Evolutionary conservation across 1,284 basidiomycete genomes (phyloP), one percentile per base, ranked within the genome.

Genomic region (Fomitopsis betulina): DNA sequence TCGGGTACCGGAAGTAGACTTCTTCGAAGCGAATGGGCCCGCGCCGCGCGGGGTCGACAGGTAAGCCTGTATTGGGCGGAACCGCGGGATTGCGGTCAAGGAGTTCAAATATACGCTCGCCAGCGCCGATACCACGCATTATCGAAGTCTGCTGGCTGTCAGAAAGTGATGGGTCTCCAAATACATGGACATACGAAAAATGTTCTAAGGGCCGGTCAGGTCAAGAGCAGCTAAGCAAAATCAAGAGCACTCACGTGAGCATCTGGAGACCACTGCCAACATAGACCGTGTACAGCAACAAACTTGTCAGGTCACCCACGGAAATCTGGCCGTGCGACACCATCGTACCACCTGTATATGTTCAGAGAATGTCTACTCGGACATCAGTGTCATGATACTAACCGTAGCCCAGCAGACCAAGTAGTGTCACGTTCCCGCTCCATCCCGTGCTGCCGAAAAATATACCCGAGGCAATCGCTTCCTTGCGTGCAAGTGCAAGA

Each of bases 401-500:
- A 89, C 93, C 97, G 68, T 98, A 99, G 45, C 94, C 94, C 37
- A 99, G 79, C 38, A 99, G 75, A 53, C 89, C 93, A 45, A 99
- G 77, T 60, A 98, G 76, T 0, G 95, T 94, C 50, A 97, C 81
- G 71, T 99, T 99, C 10, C 97, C 97, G 54, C 94, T 94, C 83
- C 96, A 93, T 0, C 95, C 95, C 0, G 93, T 96, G 57, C 86
- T 86, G 15, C 93, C 96, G 72, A 94, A 98, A 76, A 98, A 98
- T 60, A 95, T 87, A 15, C 92, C 96, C 54, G 86, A 90, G 0
- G 96, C 96, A 61, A 91, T 79, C 0, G 96, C 94, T 75, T 99
- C 96, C 68, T 89, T 93, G 63, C 85, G 85, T 17, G 91, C 92
- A 52, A 98, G 82, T 5, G 77, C 71, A 21, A 96, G 83, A 5